Evolutionary conservation across 768 basidiomycete species (phyloP), one percentile per base, ranked within the genome.

Genomic region (Filobasidium floriforme): DNA sequence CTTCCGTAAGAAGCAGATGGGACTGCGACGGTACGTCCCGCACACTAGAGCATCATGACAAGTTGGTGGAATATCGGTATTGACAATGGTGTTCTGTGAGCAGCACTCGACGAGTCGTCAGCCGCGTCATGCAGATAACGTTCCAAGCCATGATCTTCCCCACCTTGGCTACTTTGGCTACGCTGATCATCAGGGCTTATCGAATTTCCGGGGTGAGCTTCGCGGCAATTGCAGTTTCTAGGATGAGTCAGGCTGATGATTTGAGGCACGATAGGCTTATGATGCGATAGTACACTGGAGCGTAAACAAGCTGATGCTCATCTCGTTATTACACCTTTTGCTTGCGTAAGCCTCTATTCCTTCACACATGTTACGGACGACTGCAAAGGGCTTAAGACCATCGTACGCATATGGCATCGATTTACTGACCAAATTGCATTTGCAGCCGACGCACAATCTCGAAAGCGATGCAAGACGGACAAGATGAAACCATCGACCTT

Each of bases 141-240:
- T 49, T 49, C 22, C 46, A 49, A 49, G 46, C 46, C 15, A 49
- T 49, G 46, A 49, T 49, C 22, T 49, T 49, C 46, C 46, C 46
- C 18, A 49, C 46, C 5, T 2, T 49, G 22, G 46, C 46, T 3
- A 49, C 46, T 15, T 18, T 49, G 15, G 46, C 46, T 3, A 49
- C 46, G 46, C 22, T 49, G 4, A 49, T 49, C 46, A 22, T 49
- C 22, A 3, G 46, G 18, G 46, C 46, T 49, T 18, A 15, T 14
- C 46, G 46, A 12, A 5, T 5, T 12, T 18, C 46, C 2, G 46
- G 46, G 46, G 46, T 49, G 18, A 49, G 46, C 22, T 44, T 19
- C 10, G 43, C 43, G 19, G 10, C 19, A 10, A 19, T 44, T 44
- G 10, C 43, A 44, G 10, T 44, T 44, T 44, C 19, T 10, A 44